A percentile compares a stretch with the other conserved stretches of the same genome.
Conservation (phyloP, 306 rosid genomes). For the Oemleria cerasiformis region DNA sequence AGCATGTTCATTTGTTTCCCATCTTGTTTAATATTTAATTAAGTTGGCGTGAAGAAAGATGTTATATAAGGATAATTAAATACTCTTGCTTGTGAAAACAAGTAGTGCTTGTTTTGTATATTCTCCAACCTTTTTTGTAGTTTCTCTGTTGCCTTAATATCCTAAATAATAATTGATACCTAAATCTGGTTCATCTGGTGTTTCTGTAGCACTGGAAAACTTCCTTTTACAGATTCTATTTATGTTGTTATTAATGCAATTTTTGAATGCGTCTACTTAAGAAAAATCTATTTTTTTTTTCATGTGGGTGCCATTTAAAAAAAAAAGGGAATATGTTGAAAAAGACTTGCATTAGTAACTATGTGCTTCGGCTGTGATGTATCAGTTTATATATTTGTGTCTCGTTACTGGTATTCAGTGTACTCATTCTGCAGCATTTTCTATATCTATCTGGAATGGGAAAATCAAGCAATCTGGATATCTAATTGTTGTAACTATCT, state of each 20-base stretch:
- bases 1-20: background rate
- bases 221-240: background rate
- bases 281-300: background rate
- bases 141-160: background rate
- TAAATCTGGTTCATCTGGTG: background rate
- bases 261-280: background rate
- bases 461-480: slow-evolving; percentile 1
- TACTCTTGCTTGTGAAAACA: background rate
- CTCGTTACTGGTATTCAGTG: background rate
- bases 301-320: background rate
- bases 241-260: background rate
- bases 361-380: background rate
- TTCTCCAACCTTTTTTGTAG: background rate
- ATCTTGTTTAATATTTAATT: background rate
- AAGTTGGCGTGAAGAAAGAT: background rate
- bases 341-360: background rate
- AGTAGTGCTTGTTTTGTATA: background rate
- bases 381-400: background rate
- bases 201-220: background rate
- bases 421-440: slow-evolving; percentile 2
- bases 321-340: background rate
- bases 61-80: background rate
- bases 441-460: background rate
- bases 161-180: background rate
- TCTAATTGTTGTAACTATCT: slow-evolving; percentile 20